These are phyloP conservation scores for Myxozyma melibiosi DNA, from an alignment of 805 yeast species.

Conservation along the genomic window DNA sequence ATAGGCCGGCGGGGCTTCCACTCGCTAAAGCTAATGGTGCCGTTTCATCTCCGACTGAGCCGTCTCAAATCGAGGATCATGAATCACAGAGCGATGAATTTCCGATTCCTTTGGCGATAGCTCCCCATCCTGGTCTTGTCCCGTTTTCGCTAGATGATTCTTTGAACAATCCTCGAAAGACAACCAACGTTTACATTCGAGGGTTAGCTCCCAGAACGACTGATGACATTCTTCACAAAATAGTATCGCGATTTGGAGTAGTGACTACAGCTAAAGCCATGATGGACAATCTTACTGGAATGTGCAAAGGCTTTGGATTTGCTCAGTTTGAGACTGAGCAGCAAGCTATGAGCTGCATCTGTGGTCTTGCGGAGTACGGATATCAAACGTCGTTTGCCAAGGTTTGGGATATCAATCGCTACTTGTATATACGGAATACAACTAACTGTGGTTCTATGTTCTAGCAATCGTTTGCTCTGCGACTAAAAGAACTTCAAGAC, in stretches of 20 bases:
- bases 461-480: conserved; percentile 33
- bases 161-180: conserved; percentile 42
- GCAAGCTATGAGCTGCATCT: conserved; percentile 35
- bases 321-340: conserved; percentile 45
- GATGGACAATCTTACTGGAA: conserved; percentile 41
- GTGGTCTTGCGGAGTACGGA: conserved; percentile 33
- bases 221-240: conserved; percentile 52
- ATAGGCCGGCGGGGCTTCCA: background rate
- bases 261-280: conserved; percentile 56
- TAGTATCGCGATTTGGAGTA: conserved; percentile 50
- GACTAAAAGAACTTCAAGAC: conserved; percentile 34
- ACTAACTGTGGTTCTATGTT: background rate
- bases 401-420: background rate
- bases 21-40: too few species aligned
- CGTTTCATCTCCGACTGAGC: too few species aligned
- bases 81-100: background rate
- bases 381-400: conserved; percentile 37
- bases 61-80: background rate
- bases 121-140: conserved; percentile 15
- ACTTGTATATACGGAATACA: too few species aligned
- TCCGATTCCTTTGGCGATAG: conserved; percentile 28
- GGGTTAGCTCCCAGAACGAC: conserved; percentile 58
- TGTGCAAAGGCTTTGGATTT: conserved; percentile 45
- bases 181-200: conserved; percentile 60
- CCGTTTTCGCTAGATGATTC: conserved; percentile 30